phyloP scores from a whole-genome alignment of 257 asterid species.

The Rehmannia glutinosa region DNA sequence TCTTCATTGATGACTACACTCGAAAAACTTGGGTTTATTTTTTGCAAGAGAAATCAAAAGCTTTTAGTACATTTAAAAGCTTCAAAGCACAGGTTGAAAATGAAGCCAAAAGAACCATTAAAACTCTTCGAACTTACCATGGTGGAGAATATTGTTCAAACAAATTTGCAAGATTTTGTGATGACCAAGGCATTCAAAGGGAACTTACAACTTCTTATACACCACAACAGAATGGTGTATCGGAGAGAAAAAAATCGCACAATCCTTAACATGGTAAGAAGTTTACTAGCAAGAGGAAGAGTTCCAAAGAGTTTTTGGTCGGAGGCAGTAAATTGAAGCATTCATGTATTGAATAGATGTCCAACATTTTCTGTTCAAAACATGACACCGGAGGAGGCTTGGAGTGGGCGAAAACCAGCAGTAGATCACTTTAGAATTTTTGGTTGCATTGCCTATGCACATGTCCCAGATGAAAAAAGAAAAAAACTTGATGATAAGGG shows the following conservation, averaged over 20 bases:
- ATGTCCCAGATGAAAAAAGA: background rate
- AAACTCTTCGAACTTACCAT: background rate
- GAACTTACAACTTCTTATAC: background rate
- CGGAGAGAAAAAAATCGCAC: background rate
- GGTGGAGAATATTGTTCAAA: constrained; percentile 3
- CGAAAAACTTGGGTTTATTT: background rate
- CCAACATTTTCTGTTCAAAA: constrained; percentile 1
- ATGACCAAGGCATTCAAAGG: background rate
- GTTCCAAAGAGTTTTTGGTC: background rate
- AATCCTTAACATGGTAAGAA: constrained; percentile 3
- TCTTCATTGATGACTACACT: too few relatives aligned
- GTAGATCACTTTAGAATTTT: background rate
- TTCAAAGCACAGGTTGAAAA: background rate
- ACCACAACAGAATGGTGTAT: constrained; percentile 6
- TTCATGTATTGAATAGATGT: constrained; percentile 10
- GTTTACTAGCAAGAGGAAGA: background rate
- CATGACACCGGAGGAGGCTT: background rate
- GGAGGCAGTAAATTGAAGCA: background rate
- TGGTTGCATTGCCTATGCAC: background rate
- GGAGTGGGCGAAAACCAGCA: background rate
- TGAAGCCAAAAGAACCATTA: background rate
- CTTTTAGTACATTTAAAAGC: background rate
- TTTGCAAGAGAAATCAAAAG: background rate
- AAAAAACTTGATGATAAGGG: background rate
- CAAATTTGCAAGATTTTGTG: background rate